Evolutionary conservation across 1,139 yeast species (phyloP).

Genomic region (Blastobotrys arbuscula): DNA sequence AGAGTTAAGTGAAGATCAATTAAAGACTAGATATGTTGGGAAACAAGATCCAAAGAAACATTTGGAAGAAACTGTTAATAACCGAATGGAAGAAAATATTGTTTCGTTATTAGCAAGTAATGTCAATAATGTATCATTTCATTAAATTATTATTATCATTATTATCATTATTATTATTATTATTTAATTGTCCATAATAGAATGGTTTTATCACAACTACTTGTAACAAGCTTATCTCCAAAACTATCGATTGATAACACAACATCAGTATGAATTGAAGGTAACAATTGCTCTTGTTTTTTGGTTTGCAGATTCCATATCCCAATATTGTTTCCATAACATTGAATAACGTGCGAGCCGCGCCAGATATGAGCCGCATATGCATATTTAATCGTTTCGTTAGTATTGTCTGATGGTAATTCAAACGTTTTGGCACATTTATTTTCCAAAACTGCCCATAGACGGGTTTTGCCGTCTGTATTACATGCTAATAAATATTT

Average conservation of each 20-base stretch:
- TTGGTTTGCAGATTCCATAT: slow-evolving; percentile 77
- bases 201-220: slow-evolving; percentile 9
- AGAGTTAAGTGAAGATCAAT: slow-evolving; percentile 79
- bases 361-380: neutral
- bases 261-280: slow-evolving; percentile 34
- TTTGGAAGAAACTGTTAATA: slow-evolving; percentile 81
- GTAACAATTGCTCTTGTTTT: slow-evolving; percentile 39
- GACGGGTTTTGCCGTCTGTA: slow-evolving; percentile 72
- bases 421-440: slow-evolving; percentile 35
- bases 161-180: neutral
- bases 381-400: slow-evolving; percentile 29
- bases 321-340: slow-evolving; percentile 40
- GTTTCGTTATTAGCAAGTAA: slow-evolving; percentile 82
- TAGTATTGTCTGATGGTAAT: slow-evolving; percentile 6
- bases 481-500: slow-evolving; percentile 73
- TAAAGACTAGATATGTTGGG: slow-evolving; percentile 94
- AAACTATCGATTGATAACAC: slow-evolving; percentile 29
- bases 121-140: slow-evolving; percentile 64
- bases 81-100: slow-evolving; percentile 81
- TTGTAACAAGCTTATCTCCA: slow-evolving; percentile 12
- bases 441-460: slow-evolving; percentile 53
- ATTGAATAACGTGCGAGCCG: slow-evolving; percentile 22
- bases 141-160: slow-evolving; percentile 15
- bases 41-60: slow-evolving; percentile 99
- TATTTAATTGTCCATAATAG: slow-evolving; percentile 1